Conservation (phyloP, 1,284 basidiomycete genomes). For the Cutaneotrichosporon cutaneum region DNA sequence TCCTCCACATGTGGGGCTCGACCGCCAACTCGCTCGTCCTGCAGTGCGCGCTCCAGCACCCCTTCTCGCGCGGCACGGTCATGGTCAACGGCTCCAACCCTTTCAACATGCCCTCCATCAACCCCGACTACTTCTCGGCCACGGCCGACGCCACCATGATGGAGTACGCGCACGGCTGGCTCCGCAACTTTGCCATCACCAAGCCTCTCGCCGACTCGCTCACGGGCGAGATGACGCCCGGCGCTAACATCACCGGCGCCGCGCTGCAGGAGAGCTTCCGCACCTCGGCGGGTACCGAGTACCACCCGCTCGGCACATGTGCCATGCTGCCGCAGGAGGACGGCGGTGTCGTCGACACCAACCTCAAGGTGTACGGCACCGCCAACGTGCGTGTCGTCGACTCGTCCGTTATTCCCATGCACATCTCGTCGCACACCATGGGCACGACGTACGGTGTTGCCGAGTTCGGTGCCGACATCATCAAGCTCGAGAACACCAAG, state of each 20-base stretch:
- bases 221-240: conserved; percentile 35
- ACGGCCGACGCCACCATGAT: conserved; percentile 47
- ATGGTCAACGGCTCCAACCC: conserved; percentile 59
- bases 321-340: conserved; percentile 63
- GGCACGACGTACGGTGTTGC: conserved; percentile 65
- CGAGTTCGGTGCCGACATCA: conserved; percentile 65
- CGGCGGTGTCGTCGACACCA: conserved; percentile 67
- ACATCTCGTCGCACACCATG: conserved; percentile 53
- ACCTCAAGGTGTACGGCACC: conserved; percentile 64
- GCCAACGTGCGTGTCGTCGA: conserved; percentile 57
- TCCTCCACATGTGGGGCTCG: conserved; percentile 46
- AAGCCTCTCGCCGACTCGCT: conserved; percentile 38
- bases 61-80: conserved; percentile 53
- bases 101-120: conserved; percentile 62
- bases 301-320: conserved; percentile 64
- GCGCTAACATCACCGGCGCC: conserved; percentile 27
- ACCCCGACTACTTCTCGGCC: conserved; percentile 61
- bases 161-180: conserved; percentile 35
- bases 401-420: conserved; percentile 55
- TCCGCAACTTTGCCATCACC: conserved; percentile 39
- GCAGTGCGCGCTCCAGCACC: conserved; percentile 51
- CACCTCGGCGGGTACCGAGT: conserved; percentile 50
- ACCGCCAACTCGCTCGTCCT: conserved; percentile 25
- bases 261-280: conserved; percentile 45
- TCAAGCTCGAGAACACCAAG: conserved; percentile 50